Evolutionary conservation across 495 filamentous ascomycete species (phyloP).

Genomic region (Penicillium fimorum): DNA sequence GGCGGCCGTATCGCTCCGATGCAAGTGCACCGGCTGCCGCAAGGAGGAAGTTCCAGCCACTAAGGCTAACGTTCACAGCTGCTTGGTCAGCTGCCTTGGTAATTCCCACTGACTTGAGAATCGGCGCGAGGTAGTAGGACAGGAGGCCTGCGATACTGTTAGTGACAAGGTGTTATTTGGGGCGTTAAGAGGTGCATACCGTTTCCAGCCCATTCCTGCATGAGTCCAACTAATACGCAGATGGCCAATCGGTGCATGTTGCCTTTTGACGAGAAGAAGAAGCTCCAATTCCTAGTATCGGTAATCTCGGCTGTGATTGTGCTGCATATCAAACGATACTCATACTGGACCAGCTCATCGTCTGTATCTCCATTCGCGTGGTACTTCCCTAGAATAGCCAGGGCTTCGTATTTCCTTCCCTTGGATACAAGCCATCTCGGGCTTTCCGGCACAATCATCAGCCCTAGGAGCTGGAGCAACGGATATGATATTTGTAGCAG

Average conservation of each 20-base stretch:
- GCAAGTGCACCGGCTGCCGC: conserved; percentile 49
- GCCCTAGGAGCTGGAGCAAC: conserved; percentile 16
- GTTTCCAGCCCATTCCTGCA: conserved; percentile 67
- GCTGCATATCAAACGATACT: conserved; percentile 40
- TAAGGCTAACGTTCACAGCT: conserved; percentile 24
- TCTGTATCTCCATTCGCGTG: conserved; percentile 33
- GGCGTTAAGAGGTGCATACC: conserved; percentile 26
- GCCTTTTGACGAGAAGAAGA: conserved; percentile 63
- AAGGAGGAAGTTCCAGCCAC: conserved; percentile 28
- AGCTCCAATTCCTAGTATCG: conserved; percentile 25
- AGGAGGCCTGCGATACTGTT: conserved; percentile 42
- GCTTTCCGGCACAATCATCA: conserved; percentile 23
- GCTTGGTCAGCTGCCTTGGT: conserved; percentile 46
- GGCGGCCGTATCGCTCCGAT: conserved; percentile 58
- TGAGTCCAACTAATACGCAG: conserved; percentile 54
- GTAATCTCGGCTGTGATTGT: conserved; percentile 47
- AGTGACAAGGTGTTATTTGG: neutral
- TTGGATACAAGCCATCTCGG: conserved; percentile 44
- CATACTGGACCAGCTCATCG: conserved; percentile 32
- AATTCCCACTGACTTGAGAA: conserved; percentile 57
- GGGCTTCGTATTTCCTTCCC: conserved; percentile 37
- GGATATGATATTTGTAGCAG: conserved; percentile 24
- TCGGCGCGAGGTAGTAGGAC: conserved; percentile 56
- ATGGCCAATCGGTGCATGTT: conserved; percentile 61
- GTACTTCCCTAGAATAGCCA: conserved; percentile 36